Base-by-base conservation (phyloP, 495 filamentous ascomycete species). In the Tuber brumale region DNA sequence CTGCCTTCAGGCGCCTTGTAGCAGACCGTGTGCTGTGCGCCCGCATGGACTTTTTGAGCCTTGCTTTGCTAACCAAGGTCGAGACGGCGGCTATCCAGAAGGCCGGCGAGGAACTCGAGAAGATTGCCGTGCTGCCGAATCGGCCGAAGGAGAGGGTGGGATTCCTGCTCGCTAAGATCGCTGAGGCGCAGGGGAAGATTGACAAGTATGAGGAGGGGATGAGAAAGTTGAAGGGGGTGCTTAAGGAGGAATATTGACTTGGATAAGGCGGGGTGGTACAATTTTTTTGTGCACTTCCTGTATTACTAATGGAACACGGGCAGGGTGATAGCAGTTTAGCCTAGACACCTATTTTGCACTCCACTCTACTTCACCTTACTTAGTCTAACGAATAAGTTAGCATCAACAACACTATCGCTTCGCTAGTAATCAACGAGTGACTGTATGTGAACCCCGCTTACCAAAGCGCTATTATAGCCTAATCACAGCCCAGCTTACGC, bases 21-120 rank as follows among this genome's bases (percentile, higher is more conserved):
- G 85, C 89, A 73, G 96, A 98, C 83, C 84, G 85, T 5, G 93
- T 92, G 1, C 83, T 99, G 72, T 86, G 87, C 45, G 88, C 91
- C 12, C 88, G 90, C 75, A 88, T 99, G 82, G 94, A 98, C 79
- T 83, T 97, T 19, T 86, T 88, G 19, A 85, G 93, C 69, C 82
- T 94, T 2, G 86, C 85, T 6, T 88, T 94, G 82, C 82, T 93
- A 39, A 88, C 90, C 23, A 90, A 90, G 80, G 88, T 87, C 18
- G 94, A 97, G 86, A 92, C 88, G 48, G 89, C 88, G 82, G 88
- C 80, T 12, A 93, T 97, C 71, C 90, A 90, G 19, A 95, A 93
- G 84, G 91, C 87, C 51, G 95, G 97, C 85, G 84, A 88, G 46
- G 95, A 99, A 84, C 85, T 99, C 72, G 87, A 85, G 76, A 78